A percentile compares a stretch with the other conserved stretches of the same genome.
Conservation (phyloP, 1,139 yeast genomes). For the Pichiaceae sp. region DNA sequence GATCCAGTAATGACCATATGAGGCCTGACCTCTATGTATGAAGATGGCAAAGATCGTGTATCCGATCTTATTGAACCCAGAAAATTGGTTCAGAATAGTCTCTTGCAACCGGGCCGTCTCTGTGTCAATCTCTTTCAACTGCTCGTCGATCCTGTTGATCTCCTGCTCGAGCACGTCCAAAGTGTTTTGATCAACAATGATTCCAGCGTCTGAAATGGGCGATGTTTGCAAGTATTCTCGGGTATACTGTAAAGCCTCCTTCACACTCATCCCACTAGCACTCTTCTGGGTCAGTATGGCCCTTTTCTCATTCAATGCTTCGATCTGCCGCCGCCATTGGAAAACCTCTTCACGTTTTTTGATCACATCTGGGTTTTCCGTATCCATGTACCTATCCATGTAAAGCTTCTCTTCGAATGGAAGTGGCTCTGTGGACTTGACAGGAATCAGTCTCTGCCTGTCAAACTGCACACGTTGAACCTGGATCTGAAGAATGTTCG, state of each 20-base stretch:
- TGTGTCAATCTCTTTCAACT: conserved; percentile 29
- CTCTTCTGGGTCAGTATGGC: conserved; percentile 35
- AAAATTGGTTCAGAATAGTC: conserved; percentile 51
- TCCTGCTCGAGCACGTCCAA: conserved; percentile 28
- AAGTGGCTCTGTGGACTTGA: conserved; percentile 74
- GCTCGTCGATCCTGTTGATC: conserved; percentile 29
- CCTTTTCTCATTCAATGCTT: conserved; percentile 34
- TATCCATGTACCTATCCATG: conserved; percentile 81
- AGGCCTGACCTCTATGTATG: conserved; percentile 92
- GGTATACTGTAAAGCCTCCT: conserved; percentile 47
- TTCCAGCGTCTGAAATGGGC: conserved; percentile 23
- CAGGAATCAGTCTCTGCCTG: conserved; percentile 60
- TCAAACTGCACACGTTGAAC: conserved; percentile 92
- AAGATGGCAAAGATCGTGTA: conserved; percentile 86
- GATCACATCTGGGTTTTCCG: conserved; percentile 50
- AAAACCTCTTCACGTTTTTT: conserved; percentile 50
- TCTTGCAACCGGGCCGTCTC: conserved; percentile 35
- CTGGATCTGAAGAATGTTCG: conserved; percentile 81
- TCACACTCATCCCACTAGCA: conserved; percentile 36
- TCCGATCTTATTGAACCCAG: conserved; percentile 51
- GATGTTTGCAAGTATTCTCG: conserved; percentile 44
- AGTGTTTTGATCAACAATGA: conserved; percentile 23
- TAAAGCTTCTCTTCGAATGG: conserved; percentile 72
- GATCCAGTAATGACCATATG: conserved; percentile 95
- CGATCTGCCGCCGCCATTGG: conserved; percentile 54